Base-by-base conservation (phyloP, 345 rosid species). In the Populus alba region DNA sequence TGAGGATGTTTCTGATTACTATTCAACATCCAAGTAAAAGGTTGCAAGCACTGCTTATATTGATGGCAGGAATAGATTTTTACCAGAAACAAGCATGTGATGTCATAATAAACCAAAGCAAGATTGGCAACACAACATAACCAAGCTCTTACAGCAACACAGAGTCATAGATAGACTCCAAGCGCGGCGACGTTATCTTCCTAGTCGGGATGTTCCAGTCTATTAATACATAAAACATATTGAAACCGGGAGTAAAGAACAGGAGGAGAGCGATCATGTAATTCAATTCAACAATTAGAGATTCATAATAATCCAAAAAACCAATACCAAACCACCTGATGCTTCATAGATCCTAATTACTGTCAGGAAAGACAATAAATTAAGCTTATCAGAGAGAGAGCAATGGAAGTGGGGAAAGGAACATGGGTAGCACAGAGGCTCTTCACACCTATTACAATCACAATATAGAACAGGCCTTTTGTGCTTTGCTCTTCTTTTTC, bases 401-500 rank as follows among this genome's bases (percentile, higher is more conserved):
- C 78, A 53, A 18, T 59, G 31, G 77, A 81, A 85, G 77, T 68
- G 59, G 74, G 35, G 15, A 71, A 37, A 77, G 57, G 37, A 80
- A 69, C 38, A 31, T 49, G 49, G 43, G 68, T 66, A 66, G 66
- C 61, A 29, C 12, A 63, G 63, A 68, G 38, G 25, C 78, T 75
- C 75, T 80, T 71, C 73, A 33, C 77, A 71, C 57, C 81, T 75
- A 67, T 79, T 72, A 76, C 73, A 53, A 76, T 62, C 88, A 93
- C 94, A 93, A 89, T 81, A 93, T 86, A 76, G 97, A 87, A 73
- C 97, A 93, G 57, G 90, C 97, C 86, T 87, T 91, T 77, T 87
- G 91, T 45, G 86, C 89, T 86, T 88, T 93, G 73, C 79, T 86
- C 89, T 86, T 92, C 94, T 93, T 93, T 82, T 93, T 93, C 92